These are phyloP conservation scores for Centella asiatica DNA, from an alignment of 129 eudicot genomes.

Conservation along the genomic window DNA sequence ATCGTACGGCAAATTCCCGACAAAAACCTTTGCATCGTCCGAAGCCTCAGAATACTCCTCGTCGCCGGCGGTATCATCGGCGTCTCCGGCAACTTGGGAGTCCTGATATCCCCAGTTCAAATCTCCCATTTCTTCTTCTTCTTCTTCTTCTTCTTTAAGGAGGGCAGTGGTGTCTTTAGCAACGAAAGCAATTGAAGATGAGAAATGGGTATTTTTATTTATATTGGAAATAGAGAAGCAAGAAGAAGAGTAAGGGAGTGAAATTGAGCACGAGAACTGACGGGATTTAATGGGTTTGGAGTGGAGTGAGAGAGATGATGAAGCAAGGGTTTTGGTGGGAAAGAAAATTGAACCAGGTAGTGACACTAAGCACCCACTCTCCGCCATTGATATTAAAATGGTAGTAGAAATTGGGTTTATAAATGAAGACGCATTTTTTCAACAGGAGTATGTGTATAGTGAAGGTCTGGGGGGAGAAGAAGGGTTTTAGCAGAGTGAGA, in stretches of 20 bases:
- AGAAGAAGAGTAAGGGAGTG: conserved; percentile 20
- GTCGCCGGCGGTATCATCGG: conserved; percentile 4
- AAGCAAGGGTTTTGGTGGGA: conserved; percentile 17
- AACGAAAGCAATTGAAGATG: conserved; percentile 6
- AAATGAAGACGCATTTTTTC: no score
- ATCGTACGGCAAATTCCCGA: conserved; percentile 77
- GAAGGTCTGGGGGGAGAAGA: no score
- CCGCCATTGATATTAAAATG: no score
- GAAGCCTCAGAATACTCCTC: conserved; percentile 37
- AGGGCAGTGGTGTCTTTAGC: conserved; percentile 3
- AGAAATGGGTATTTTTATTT: conserved; percentile 19
- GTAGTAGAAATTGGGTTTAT: no score
- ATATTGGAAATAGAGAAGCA: conserved; percentile 25
- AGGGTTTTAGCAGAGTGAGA: no score
- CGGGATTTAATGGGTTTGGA: conserved; percentile 32
- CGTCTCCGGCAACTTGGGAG: neutral
- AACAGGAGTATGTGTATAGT: no score
- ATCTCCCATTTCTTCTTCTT: conserved; percentile 7
- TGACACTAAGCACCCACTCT: no score
- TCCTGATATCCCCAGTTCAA: neutral
- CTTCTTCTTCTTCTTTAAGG: neutral
- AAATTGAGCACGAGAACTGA: no score
- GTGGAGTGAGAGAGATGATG: conserved; percentile 11
- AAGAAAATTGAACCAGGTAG: neutral
- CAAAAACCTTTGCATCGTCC: conserved; percentile 75